A percentile compares a stretch with the other conserved stretches of the same genome.
phyloP scores from a whole-genome alignment of 2,329 filamentous ascomycete genomes.

The Botrytis pseudocinerea region DNA sequence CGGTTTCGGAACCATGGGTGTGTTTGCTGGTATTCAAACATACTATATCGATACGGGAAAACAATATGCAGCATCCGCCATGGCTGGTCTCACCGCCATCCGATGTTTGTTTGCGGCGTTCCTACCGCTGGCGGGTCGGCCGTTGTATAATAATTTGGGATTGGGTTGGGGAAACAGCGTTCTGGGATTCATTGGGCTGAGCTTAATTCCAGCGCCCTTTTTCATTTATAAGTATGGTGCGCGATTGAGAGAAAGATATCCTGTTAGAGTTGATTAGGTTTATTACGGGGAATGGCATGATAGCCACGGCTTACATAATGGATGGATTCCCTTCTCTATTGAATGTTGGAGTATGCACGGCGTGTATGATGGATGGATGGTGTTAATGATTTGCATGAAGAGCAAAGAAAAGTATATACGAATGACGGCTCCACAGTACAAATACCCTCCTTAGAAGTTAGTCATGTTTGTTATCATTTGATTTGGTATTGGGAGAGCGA shows the following conservation, averaged over 20 bases:
- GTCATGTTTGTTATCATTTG: neutral
- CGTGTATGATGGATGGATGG: neutral
- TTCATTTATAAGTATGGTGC: conserved; percentile 18
- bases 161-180: conserved; percentile 24
- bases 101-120: conserved; percentile 50
- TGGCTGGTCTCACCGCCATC: conserved; percentile 44
- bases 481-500: neutral
- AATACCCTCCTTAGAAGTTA: conserved; percentile 14
- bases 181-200: conserved; percentile 22
- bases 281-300: neutral
- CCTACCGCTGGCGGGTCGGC: conserved; percentile 53
- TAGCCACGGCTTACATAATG: neutral
- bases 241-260: conserved; percentile 20
- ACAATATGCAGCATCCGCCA: conserved; percentile 43
- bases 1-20: conserved; percentile 46
- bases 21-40: conserved; percentile 45
- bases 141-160: conserved; percentile 14
- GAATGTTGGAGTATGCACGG: neutral
- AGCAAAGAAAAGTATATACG: neutral
- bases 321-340: neutral
- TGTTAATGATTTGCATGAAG: neutral
- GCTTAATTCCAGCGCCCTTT: conserved; percentile 13
- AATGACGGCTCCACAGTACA: neutral
- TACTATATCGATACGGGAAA: conserved; percentile 49
- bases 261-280: conserved; percentile 10